These are phyloP conservation scores for Candida boidinii DNA, from an alignment of 805 yeast species.

Conservation along the genomic window DNA sequence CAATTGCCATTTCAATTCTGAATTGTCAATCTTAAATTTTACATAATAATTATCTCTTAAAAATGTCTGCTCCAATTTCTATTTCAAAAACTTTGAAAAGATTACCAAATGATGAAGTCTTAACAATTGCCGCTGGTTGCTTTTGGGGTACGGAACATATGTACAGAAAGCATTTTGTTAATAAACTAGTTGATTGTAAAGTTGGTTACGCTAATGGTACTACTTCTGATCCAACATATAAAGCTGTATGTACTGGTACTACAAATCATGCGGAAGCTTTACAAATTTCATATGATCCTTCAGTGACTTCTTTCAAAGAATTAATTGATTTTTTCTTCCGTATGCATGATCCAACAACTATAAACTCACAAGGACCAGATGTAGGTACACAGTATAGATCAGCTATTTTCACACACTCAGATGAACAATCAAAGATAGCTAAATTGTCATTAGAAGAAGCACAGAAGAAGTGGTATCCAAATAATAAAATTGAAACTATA, in stretches of 20 bases:
- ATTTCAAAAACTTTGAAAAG: constrained; percentile 16
- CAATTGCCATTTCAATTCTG: too few species aligned
- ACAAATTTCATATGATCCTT: constrained; percentile 77
- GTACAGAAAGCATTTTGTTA: constrained; percentile 59
- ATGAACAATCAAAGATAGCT: constrained; percentile 37
- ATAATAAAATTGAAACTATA: constrained; percentile 56
- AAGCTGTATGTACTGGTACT: constrained; percentile 65
- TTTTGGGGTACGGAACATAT: constrained; percentile 90
- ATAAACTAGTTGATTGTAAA: constrained; percentile 61
- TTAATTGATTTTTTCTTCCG: constrained; percentile 78
- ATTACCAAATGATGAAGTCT: constrained; percentile 34
- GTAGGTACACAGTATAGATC: constrained; percentile 85
- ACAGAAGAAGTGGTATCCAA: constrained; percentile 73
- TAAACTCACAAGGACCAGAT: constrained; percentile 81
- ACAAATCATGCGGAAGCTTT: constrained; percentile 78
- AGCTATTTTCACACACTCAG: constrained; percentile 58
- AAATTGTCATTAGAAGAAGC: constrained; percentile 36
- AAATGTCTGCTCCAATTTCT: background rate
- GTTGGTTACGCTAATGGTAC: constrained; percentile 91
- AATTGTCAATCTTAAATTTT: too few species aligned
- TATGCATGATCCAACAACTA: constrained; percentile 90
- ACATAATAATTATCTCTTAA: background rate
- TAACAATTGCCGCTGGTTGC: constrained; percentile 59
- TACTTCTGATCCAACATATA: constrained; percentile 47
- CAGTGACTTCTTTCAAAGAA: constrained; percentile 45